These are phyloP conservation scores for Boletus rex-veris DNA, from an alignment of 768 basidiomycete species.

Conservation along the genomic window DNA sequence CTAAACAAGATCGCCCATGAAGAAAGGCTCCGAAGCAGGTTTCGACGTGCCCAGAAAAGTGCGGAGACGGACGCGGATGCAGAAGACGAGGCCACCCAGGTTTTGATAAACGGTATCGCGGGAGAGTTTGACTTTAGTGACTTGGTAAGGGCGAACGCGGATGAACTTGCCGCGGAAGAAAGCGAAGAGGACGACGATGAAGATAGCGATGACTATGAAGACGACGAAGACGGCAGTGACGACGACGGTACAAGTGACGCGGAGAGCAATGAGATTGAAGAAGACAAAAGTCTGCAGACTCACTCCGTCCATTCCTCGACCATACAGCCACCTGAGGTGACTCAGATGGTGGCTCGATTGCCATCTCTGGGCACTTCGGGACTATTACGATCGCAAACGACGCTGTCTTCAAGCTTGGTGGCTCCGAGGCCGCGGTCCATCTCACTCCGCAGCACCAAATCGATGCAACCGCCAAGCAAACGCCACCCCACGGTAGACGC, in stretches of 20 bases:
- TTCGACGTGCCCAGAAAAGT: slow-evolving; percentile 55
- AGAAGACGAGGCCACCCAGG: slow-evolving; percentile 77
- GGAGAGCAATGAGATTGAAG: slow-evolving; percentile 13
- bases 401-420: slow-evolving; percentile 1
- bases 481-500: slow-evolving; percentile 31
- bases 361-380: not conserved
- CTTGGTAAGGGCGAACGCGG: slow-evolving; percentile 70
- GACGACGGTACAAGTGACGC: slow-evolving; percentile 36
- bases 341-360: not conserved
- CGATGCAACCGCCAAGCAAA: slow-evolving; percentile 35
- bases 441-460: slow-evolving; percentile 47
- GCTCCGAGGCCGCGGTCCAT: slow-evolving; percentile 32
- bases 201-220: slow-evolving; percentile 37
- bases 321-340: slow-evolving; percentile 1
- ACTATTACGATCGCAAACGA: slow-evolving; percentile 5
- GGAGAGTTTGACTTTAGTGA: slow-evolving; percentile 81
- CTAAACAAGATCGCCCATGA: slow-evolving; percentile 91
- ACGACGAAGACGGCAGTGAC: slow-evolving; percentile 32
- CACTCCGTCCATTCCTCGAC: not conserved
- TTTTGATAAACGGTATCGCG: slow-evolving; percentile 77
- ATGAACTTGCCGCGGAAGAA: slow-evolving; percentile 77
- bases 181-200: slow-evolving; percentile 47
- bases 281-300: slow-evolving; percentile 2
- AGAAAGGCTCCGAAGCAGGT: slow-evolving; percentile 83
- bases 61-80: slow-evolving; percentile 51